Percentiles rank a stretch among this genome's conserved stretches.
Evolutionary conservation across 2,329 filamentous ascomycete genomes (phyloP).

Genomic region (Penicillium concentricum): DNA sequence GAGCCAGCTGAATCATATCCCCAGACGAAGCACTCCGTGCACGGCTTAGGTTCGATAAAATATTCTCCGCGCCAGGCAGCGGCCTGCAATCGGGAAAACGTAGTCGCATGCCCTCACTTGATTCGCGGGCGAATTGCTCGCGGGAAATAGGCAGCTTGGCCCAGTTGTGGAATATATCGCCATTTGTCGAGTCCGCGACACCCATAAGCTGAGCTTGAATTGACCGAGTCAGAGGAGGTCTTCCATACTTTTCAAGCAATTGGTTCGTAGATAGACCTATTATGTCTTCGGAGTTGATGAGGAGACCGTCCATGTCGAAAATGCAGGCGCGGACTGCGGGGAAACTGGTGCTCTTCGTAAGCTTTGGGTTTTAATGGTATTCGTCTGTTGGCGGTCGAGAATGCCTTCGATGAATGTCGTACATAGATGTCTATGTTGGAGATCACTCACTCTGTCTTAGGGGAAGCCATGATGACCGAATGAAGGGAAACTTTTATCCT

Average conservation of each 20-base stretch:
- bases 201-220: constrained; percentile 27
- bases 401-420: background rate
- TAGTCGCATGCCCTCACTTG: constrained; percentile 22
- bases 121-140: constrained; percentile 35
- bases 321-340: constrained; percentile 34
- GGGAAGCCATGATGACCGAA: background rate
- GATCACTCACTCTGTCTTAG: background rate
- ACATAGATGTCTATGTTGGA: background rate
- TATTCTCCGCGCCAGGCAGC: constrained; percentile 20
- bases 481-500: background rate
- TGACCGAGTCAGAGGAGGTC: constrained; percentile 15
- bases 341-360: constrained; percentile 19
- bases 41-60: constrained; percentile 18
- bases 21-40: constrained; percentile 12
- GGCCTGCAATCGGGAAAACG: constrained; percentile 30
- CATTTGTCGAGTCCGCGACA: constrained; percentile 23
- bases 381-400: background rate
- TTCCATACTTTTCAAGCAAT: constrained; percentile 20
- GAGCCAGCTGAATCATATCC: constrained; percentile 20
- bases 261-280: constrained; percentile 22
- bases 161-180: constrained; percentile 33
- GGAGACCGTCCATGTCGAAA: constrained; percentile 37
- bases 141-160: constrained; percentile 30
- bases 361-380: background rate
- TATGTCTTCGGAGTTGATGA: constrained; percentile 37